Evolutionary conservation across 495 filamentous ascomycete species (phyloP), one percentile per base, ranked within the genome.

Genomic region (Terfezia boudieri): DNA sequence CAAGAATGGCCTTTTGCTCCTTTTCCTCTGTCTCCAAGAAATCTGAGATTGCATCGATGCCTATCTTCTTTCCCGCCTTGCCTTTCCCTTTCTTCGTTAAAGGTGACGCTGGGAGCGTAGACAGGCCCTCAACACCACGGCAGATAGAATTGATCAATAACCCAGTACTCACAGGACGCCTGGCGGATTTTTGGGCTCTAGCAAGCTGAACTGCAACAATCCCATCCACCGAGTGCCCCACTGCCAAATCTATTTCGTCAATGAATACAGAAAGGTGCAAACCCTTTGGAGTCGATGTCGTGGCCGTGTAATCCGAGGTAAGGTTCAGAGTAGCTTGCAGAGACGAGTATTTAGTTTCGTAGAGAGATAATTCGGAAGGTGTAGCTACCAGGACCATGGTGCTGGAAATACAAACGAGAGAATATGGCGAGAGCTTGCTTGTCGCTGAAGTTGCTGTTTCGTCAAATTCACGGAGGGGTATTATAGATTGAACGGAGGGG

Each of bases 301-400:
- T 32, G 26, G 26, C 26, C 26, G 2, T 4, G 7, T 7, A 1
- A 46, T 46, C 41, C 14, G 12, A 14, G 17, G 64, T 41, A 17
- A 60, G 54, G 1, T 51, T 23, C 2, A 57, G 55, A 16, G 52
- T 57, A 11, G 63, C 59, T 55, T 65, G 63, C 17, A 65, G 55
- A 17, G 63, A 65, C 8, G 59, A 58, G 38, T 60, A 65, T 37
- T 60, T 65, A 22, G 63, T 65, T 20, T 65, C 63, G 54, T 65
- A 65, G 12, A 65, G 56, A 5, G 60, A 60, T 53, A 65, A 55
- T 11, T 60, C 53, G 9, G 60, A 57, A 10, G 55, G 53, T 41
- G 62, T 65, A 23, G 63, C 50, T 22, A 65, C 60, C 26, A 65
- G 57, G 8, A 65, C 62, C 36, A 60, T 60, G 11, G 63, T 58